A percentile compares a stretch with the other conserved stretches of the same genome.
Evolutionary conservation across 2,329 filamentous ascomycete species (phyloP).

Genomic region (Penicillium sp.): DNA sequence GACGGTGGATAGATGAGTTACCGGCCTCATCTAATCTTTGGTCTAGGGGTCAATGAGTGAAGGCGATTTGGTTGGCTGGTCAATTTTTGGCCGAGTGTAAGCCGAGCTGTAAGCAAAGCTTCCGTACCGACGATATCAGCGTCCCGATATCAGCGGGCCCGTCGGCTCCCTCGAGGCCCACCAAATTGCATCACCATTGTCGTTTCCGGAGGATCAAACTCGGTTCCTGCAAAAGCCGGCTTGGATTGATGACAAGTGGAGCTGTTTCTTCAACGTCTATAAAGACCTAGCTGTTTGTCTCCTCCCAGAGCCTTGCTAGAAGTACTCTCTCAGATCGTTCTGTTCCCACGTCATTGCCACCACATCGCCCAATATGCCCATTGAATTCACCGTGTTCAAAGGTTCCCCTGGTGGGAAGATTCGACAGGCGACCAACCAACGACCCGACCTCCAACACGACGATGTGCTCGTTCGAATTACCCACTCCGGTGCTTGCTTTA

Average conservation of each 20-base stretch:
- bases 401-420: constrained; percentile 57
- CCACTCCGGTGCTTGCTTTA: constrained; percentile 64
- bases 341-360: no score
- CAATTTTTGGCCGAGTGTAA: no score
- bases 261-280: not conserved
- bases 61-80: not conserved
- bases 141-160: constrained; percentile 2
- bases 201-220: not conserved
- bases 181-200: constrained; percentile 7
- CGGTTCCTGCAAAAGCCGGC: not conserved
- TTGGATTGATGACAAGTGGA: not conserved
- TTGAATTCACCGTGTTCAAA: constrained; percentile 59
- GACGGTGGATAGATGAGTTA: not conserved
- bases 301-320: not conserved
- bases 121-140: not conserved
- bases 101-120: not conserved
- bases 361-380: constrained; percentile 15
- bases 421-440: constrained; percentile 47
- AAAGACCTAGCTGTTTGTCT: not conserved
- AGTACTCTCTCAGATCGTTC: no score
- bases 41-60: not conserved
- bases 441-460: constrained; percentile 28
- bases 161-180: not conserved
- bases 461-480: constrained; percentile 61
- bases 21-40: not conserved